A percentile compares a stretch with the other conserved stretches of the same genome.
Conservation (phyloP, 2,329 filamentous ascomycete species). For the Teratosphaeria destructans region DNA sequence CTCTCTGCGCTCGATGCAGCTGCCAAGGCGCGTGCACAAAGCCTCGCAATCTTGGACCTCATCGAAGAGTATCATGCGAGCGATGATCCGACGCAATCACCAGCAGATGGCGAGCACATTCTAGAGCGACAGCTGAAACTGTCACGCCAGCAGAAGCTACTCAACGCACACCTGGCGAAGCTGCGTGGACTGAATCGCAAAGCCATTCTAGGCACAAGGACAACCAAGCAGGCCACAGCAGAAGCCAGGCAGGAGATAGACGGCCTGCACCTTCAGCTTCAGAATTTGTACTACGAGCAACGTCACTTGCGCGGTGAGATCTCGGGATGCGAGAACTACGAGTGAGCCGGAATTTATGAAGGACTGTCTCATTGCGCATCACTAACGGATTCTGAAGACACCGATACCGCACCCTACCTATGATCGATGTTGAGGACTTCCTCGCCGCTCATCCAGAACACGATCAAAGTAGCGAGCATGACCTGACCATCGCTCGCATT, state of each 20-base stretch:
- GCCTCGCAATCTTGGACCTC: conserved; percentile 48
- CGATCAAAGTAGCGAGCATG: conserved; percentile 60
- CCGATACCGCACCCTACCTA: conserved; percentile 73
- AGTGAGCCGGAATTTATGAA: conserved; percentile 43
- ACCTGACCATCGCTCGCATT: conserved; percentile 81
- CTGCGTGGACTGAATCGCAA: conserved; percentile 74
- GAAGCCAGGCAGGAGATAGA: conserved; percentile 88
- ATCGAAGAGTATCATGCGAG: conserved; percentile 32
- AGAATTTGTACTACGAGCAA: conserved; percentile 96
- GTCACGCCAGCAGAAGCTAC: conserved; percentile 66
- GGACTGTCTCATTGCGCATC: background rate
- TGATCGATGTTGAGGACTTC: conserved; percentile 78
- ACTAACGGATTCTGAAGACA: conserved; percentile 47
- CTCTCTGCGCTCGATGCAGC: conserved; percentile 61
- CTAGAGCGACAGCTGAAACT: conserved; percentile 48
- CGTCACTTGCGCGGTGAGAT: conserved; percentile 85
- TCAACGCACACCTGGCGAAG: conserved; percentile 68
- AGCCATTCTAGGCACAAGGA: conserved; percentile 68
- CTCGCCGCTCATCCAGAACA: conserved; percentile 66
- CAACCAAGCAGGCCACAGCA: conserved; percentile 76
- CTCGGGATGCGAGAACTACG: conserved; percentile 76
- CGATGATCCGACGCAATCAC: conserved; percentile 14
- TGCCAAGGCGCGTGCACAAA: conserved; percentile 62
- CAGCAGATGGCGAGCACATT: conserved; percentile 29
- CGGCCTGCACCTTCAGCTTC: conserved; percentile 77